These are phyloP conservation scores for Linaria vulgaris DNA, from an alignment of 257 asterid species.

Conservation along the genomic window DNA sequence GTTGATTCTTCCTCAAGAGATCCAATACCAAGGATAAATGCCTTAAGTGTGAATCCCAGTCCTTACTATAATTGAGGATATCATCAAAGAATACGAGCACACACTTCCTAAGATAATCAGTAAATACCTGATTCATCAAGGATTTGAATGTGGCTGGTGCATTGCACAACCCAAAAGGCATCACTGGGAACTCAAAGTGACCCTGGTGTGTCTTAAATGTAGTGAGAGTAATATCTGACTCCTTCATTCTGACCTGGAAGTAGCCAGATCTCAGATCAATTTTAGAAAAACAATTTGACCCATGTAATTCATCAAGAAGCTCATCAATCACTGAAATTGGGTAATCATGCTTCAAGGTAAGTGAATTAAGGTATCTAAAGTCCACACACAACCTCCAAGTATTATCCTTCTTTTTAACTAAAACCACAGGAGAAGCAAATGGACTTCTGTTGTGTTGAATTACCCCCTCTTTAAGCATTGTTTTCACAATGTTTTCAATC, in stretches of 20 bases:
- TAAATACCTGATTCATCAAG: conserved; percentile 13
- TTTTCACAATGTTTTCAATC: not conserved
- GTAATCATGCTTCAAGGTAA: not conserved
- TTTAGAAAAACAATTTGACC: not conserved
- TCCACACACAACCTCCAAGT: not conserved
- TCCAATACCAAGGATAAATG: not conserved
- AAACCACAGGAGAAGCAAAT: not conserved
- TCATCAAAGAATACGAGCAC: conserved; percentile 28
- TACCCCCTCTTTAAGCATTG: not conserved
- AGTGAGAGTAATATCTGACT: not conserved
- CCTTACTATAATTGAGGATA: not conserved
- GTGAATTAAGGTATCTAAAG: not conserved
- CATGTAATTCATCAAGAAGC: not conserved
- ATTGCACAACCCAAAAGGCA: not conserved
- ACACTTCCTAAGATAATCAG: conserved; percentile 9
- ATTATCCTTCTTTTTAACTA: not conserved
- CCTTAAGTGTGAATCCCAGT: not conserved
- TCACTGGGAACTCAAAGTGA: conserved; percentile 3
- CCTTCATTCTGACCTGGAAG: conserved; percentile 2
- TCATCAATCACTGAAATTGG: conserved; percentile 18
- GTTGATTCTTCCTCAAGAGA: no score
- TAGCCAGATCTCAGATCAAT: conserved; percentile 15
- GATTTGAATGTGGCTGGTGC: not conserved
- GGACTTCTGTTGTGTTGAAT: conserved; percentile 1
- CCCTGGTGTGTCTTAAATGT: conserved; percentile 12